These are phyloP conservation scores for Colletotrichum chrysophilum DNA, from an alignment of 2,329 filamentous ascomycete genomes.

Conservation along the genomic window DNA sequence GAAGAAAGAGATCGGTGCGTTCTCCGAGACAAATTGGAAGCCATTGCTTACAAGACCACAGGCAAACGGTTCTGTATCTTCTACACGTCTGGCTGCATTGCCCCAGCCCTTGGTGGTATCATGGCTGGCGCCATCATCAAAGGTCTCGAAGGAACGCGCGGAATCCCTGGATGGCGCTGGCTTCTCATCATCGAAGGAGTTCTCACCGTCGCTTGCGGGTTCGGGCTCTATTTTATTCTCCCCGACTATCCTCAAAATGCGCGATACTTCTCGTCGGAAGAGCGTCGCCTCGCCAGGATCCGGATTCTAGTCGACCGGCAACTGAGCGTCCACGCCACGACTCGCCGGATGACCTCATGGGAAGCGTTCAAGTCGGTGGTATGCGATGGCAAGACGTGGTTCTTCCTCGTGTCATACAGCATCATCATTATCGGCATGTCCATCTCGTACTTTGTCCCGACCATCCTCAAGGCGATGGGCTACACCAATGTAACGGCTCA, in stretches of 20 bases:
- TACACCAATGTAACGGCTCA: neutral
- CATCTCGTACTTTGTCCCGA: neutral
- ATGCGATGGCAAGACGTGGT: neutral
- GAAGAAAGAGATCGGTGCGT: neutral
- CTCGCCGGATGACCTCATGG: neutral
- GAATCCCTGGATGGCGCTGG: neutral
- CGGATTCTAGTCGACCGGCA: neutral
- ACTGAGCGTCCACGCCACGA: neutral
- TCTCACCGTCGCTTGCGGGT: neutral
- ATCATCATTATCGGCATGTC: neutral
- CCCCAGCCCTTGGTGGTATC: neutral
- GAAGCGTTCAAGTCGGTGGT: neutral
- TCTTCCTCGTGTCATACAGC: neutral
- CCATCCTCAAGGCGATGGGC: neutral
- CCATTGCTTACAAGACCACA: neutral
- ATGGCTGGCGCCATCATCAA: neutral
- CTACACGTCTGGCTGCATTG: neutral
- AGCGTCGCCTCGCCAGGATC: neutral
- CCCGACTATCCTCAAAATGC: neutral
- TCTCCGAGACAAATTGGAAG: accelerated
- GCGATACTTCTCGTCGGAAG: neutral
- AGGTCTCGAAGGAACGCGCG: neutral
- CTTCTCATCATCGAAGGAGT: neutral
- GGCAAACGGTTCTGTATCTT: neutral
- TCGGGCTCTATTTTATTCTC: neutral